A percentile compares a stretch with the other conserved stretches of the same genome.
phyloP scores from a whole-genome alignment of 1,284 basidiomycete genomes.

The Inonotus obliquus region DNA sequence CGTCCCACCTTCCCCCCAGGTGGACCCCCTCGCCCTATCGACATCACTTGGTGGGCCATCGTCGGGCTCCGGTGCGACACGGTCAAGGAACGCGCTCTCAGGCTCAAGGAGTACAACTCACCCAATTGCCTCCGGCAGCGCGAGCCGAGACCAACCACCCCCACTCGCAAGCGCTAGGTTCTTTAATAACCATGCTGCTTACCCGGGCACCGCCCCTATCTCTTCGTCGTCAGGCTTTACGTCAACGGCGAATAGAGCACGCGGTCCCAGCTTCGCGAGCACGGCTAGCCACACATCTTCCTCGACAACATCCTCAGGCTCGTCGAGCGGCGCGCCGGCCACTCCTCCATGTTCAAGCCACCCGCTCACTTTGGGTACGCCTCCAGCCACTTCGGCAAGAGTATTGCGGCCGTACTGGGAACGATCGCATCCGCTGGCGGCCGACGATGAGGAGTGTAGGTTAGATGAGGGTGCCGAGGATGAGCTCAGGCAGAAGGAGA shows the following conservation, averaged over 20 bases:
- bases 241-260: not conserved
- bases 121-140: not conserved
- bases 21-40: not conserved
- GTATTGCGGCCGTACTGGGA: slow-evolving; percentile 2
- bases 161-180: not conserved
- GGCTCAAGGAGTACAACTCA: not conserved
- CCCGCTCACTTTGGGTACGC: not conserved
- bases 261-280: slow-evolving; percentile 8
- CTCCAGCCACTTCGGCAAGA: not conserved
- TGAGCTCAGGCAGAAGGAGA: not conserved
- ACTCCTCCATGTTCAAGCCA: not conserved
- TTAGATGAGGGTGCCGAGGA: not conserved
- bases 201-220: not conserved
- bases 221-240: not conserved
- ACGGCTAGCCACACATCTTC: not conserved
- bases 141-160: not conserved
- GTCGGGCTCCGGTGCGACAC: not conserved
- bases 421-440: not conserved
- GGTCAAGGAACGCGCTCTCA: not conserved
- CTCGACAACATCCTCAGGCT: not conserved
- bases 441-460: not conserved
- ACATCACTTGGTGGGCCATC: not conserved
- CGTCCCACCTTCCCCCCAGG: not conserved
- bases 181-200: not conserved
- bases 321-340: not conserved